Conservation (phyloP, 441 rosid species). For the Populus hybrid region DNA sequence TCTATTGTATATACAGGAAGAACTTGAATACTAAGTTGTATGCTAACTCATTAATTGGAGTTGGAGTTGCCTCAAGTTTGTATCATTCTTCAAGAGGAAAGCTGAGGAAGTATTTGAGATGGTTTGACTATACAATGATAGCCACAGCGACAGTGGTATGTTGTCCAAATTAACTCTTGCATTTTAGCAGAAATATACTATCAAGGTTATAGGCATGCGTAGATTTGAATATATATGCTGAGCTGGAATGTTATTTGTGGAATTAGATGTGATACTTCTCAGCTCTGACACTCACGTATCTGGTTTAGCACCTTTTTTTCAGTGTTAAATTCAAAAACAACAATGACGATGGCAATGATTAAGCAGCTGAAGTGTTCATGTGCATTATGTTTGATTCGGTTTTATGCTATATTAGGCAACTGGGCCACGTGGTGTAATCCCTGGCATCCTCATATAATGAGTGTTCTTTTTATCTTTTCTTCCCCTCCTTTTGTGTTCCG, state of each 20-base stretch:
- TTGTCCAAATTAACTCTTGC: neutral
- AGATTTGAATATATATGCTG: neutral
- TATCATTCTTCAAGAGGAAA: conserved; percentile 90
- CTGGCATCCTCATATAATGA: neutral
- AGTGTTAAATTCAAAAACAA: neutral
- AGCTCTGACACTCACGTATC: neutral
- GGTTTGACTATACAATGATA: conserved; percentile 93
- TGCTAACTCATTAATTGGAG: conserved; percentile 94
- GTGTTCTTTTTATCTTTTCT: neutral
- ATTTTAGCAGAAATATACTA: neutral
- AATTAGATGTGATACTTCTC: neutral
- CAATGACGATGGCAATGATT: neutral
- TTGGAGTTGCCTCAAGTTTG: conserved; percentile 82
- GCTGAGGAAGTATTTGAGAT: conserved; percentile 70
- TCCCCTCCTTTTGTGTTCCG: neutral
- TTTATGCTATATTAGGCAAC: neutral
- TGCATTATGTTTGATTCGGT: neutral
- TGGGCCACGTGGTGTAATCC: neutral
- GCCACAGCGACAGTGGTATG: conserved; percentile 84
- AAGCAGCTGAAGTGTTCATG: neutral
- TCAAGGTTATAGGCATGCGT: neutral
- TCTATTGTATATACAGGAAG: conserved; percentile 46
- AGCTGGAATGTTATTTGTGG: neutral
- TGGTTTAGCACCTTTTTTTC: neutral
- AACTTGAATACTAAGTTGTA: conserved; percentile 67